Evolutionary conservation across 1,284 basidiomycete species (phyloP).

Genomic region (Leccinum solheimii): DNA sequence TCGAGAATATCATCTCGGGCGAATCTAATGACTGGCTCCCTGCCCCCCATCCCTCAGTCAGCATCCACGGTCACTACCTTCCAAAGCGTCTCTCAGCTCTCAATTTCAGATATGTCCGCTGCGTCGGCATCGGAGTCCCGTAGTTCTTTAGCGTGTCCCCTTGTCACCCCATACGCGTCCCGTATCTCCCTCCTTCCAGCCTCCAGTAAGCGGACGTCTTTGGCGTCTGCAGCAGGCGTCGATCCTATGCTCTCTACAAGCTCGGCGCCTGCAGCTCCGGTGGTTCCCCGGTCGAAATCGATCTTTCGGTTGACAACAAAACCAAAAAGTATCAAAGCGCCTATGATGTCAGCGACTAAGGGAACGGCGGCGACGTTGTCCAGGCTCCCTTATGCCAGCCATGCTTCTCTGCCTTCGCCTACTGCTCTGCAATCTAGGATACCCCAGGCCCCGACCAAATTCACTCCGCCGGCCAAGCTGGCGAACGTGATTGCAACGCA

Average conservation of each 20-base stretch:
- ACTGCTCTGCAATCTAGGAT: slow-evolving; percentile 23
- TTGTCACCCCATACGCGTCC: slow-evolving; percentile 14
- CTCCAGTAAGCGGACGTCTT: slow-evolving; percentile 28
- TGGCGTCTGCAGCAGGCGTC: slow-evolving; percentile 26
- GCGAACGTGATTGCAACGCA: slow-evolving; percentile 33
- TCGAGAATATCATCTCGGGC: slow-evolving; percentile 26
- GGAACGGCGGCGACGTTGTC: slow-evolving; percentile 2
- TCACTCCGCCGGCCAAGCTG: slow-evolving; percentile 33
- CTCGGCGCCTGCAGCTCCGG: background rate
- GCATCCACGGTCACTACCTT: slow-evolving; percentile 31
- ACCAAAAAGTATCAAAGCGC: slow-evolving; percentile 27
- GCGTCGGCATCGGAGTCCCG: slow-evolving; percentile 25
- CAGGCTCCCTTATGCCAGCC: slow-evolving; percentile 15
- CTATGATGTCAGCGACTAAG: slow-evolving; percentile 6
- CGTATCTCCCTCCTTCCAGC: slow-evolving; percentile 28
- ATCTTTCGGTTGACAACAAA: slow-evolving; percentile 33
- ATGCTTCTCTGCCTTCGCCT: slow-evolving; percentile 12
- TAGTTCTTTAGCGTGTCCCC: slow-evolving; percentile 16
- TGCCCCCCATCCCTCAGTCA: slow-evolving; percentile 35
- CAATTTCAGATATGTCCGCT: slow-evolving; percentile 14
- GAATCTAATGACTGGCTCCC: slow-evolving; percentile 6
- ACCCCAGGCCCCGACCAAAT: slow-evolving; percentile 27
- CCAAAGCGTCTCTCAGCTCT: slow-evolving; percentile 25
- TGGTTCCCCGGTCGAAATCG: slow-evolving; percentile 25
- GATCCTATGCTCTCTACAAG: slow-evolving; percentile 16